Percentiles rank a stretch among this genome's conserved stretches.
Conservation (phyloP, 2,329 filamentous ascomycete genomes). For the Aureobasidium sp. region DNA sequence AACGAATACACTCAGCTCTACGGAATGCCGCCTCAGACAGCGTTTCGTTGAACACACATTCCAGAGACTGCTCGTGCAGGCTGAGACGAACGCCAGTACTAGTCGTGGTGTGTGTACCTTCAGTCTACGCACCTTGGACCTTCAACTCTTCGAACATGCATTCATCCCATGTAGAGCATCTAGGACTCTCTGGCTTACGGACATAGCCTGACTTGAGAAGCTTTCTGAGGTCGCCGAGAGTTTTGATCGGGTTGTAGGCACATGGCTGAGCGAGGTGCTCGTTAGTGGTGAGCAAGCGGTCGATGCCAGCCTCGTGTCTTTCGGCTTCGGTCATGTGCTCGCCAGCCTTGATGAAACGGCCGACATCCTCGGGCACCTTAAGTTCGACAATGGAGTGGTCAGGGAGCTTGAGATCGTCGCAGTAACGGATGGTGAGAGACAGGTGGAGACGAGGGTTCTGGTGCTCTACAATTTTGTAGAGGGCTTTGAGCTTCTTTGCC, state of each 20-base stretch:
- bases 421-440: not conserved
- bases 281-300: not conserved
- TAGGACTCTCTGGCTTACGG: not conserved
- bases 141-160: not conserved
- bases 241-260: not conserved
- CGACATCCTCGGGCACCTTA: not conserved
- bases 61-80: too few species aligned
- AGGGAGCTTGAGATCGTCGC: not conserved
- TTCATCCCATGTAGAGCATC: not conserved
- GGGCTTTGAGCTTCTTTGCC: not conserved
- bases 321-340: not conserved
- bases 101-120: too few species aligned
- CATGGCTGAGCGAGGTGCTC: not conserved
- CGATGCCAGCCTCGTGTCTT: not conserved
- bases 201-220: not conserved
- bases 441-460: not conserved
- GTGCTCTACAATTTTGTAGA: not conserved
- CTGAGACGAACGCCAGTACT: too few species aligned
- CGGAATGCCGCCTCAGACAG: too few species aligned
- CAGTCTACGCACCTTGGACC: not conserved
- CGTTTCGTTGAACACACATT: too few species aligned
- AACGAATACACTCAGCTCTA: too few species aligned
- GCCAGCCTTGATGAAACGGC: slow-evolving; percentile 1
- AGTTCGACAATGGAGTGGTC: not conserved
- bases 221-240: not conserved